These are phyloP conservation scores for Euphorbia tirucalli DNA, from an alignment of 345 rosid species.

Conservation along the genomic window DNA sequence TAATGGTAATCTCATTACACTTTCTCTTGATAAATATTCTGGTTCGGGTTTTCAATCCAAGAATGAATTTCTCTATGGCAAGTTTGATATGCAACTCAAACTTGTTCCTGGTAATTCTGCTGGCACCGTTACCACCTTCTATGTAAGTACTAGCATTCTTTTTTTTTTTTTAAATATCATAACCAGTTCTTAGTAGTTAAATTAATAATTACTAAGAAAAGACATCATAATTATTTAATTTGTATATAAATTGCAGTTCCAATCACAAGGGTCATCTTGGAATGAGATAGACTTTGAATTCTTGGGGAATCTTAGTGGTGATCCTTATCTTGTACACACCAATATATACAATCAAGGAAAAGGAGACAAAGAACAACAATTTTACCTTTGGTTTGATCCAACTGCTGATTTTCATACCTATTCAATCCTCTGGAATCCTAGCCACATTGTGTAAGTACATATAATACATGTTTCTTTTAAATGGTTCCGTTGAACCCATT, in stretches of 20 bases:
- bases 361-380: conserved; percentile 63
- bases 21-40: conserved; percentile 45
- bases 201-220: too few species aligned
- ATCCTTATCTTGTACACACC: conserved; percentile 63
- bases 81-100: conserved; percentile 51
- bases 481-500: too few species aligned
- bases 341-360: conserved; percentile 57
- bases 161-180: neutral
- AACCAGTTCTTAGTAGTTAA: too few species aligned
- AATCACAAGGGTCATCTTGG: conserved; percentile 56
- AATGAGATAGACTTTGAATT: conserved; percentile 72
- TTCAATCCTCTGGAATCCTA: conserved; percentile 60
- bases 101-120: conserved; percentile 61
- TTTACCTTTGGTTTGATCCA: conserved; percentile 70
- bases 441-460: conserved; percentile 44
- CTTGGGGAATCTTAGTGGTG: conserved; percentile 56
- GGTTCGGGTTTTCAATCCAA: conserved; percentile 59
- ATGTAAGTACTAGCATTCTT: conserved; percentile 22
- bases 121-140: conserved; percentile 58
- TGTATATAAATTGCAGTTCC: conserved; percentile 32
- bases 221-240: too few species aligned
- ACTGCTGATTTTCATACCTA: conserved; percentile 64
- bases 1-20: conserved; percentile 45
- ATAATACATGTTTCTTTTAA: neutral
- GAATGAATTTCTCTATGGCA: conserved; percentile 48